Percentiles rank a stretch among this genome's conserved stretches.
Evolutionary conservation across 345 rosid species (phyloP).

Genomic region (Ailanthus altissimus): DNA sequence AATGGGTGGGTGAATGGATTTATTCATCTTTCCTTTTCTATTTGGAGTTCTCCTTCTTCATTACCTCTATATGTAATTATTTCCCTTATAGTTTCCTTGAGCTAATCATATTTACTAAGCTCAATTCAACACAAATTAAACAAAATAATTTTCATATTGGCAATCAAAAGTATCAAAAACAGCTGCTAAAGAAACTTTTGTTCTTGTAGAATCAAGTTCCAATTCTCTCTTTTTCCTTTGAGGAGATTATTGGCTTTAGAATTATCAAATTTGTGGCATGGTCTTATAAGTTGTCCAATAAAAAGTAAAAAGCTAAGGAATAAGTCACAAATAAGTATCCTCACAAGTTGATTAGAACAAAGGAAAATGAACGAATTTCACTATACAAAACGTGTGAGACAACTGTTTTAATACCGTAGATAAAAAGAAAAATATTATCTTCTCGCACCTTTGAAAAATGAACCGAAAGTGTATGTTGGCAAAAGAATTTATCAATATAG

Average conservation of each 20-base stretch:
- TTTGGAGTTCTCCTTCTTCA: constrained; percentile 24
- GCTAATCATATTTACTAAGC: constrained; percentile 22
- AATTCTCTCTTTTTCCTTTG: background rate
- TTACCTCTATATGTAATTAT: constrained; percentile 32
- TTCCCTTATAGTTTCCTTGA: constrained; percentile 29
- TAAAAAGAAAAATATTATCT: too few species aligned
- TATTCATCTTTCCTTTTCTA: constrained; percentile 20
- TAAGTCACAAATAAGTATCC: constrained; percentile 8
- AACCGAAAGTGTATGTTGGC: background rate
- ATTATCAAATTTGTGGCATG: background rate
- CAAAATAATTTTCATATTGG: background rate
- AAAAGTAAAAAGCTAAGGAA: constrained; percentile 7
- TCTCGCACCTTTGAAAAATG: background rate
- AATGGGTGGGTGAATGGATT: constrained; percentile 35
- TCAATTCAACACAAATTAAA: background rate
- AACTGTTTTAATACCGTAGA: background rate
- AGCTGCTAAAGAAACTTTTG: background rate
- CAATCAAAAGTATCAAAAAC: background rate
- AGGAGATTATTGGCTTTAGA: background rate
- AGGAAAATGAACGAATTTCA: background rate
- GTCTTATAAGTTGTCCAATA: background rate
- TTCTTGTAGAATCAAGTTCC: background rate
- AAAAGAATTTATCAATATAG: background rate
- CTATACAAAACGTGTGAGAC: background rate
- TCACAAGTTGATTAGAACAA: background rate